Percentiles rank a stretch among this genome's conserved stretches.
Conservation (phyloP, 2,329 filamentous ascomycete species). For the Scedosporium apiospermum region DNA sequence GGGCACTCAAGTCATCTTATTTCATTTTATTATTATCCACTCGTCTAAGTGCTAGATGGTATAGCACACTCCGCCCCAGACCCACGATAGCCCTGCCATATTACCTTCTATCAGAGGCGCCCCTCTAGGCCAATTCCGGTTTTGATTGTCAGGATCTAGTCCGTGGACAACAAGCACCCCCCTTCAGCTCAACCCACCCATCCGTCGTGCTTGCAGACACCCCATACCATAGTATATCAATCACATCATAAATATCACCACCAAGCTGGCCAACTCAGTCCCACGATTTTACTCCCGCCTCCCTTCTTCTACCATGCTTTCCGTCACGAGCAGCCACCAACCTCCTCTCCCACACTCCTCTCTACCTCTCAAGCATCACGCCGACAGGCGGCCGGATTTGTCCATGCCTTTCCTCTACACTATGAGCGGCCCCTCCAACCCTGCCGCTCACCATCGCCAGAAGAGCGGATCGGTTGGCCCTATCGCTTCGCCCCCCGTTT, state of each 20-base stretch:
- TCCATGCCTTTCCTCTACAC: neutral
- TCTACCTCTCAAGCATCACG: constrained; percentile 12
- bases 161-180: neutral
- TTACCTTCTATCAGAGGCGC: neutral
- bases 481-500: constrained; percentile 6
- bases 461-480: constrained; percentile 12
- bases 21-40: neutral
- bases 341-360: constrained; percentile 14
- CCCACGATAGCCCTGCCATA: neutral
- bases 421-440: constrained; percentile 6
- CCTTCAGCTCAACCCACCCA: neutral
- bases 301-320: constrained; percentile 17
- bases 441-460: constrained; percentile 11
- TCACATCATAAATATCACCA: constrained; percentile 2
- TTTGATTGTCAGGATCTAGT: neutral
- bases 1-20: neutral
- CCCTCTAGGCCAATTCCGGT: neutral
- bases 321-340: constrained; percentile 16
- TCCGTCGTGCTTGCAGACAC: neutral
- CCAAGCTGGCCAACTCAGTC: neutral
- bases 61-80: neutral
- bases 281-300: neutral
- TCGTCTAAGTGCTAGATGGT: neutral
- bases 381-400: neutral
- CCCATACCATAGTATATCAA: neutral